Base-by-base conservation (phyloP, 2,329 filamentous ascomycete genomes). In the Aureobasidium lini region DNA sequence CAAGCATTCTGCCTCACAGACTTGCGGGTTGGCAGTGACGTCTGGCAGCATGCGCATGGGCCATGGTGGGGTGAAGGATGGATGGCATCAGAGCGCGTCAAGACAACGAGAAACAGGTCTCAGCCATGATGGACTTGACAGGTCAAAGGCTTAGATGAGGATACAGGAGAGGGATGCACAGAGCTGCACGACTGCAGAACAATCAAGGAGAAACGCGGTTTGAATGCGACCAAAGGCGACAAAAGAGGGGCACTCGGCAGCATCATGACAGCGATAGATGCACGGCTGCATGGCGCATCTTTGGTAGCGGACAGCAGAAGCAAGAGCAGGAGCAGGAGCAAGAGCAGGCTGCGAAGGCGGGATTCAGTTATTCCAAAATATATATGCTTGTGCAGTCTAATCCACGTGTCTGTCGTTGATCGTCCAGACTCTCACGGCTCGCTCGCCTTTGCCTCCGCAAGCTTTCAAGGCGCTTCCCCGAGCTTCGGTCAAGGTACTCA, bases 401-500 rank as follows among this genome's bases (percentile, higher is more conserved):
- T 29, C 37, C 50, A 54, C 50, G 50, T 54, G 50, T 18, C 15
- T 32, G 44, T 7, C 15, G 8, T 3, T 39, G 3, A 32, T 29
- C 32, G n/a, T 49, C 47, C 7, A 23, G 10, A 49, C 49, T n/a
- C 11, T 28, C 48, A 36, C n/a, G 32, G 15, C 9, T 10, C 18
- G 34, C 37, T 42, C 37, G 37, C 23, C 50, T 42, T 43, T 43
- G 50, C 28, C 50, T 54, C 50, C 50, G 50, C 50, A 54, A 43
- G 49, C 49, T 52, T 43, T 42, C 37, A 54, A 54, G 50, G 37
- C 50, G 50, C 37, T 54, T 54, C 50, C 37, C 43, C 50, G 28
- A 32, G 28, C 37, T 54, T 54, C 50, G n/a, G 36, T 40, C 37
- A 42, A 15, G 15, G 32, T 28, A n/a, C n/a, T n/a, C n/a, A n/a